Percentiles rank a stretch among this genome's conserved stretches.
Evolutionary conservation across 192 early-diverging fungal genomes (phyloP).

Genomic region (Mortierella antarctica): DNA sequence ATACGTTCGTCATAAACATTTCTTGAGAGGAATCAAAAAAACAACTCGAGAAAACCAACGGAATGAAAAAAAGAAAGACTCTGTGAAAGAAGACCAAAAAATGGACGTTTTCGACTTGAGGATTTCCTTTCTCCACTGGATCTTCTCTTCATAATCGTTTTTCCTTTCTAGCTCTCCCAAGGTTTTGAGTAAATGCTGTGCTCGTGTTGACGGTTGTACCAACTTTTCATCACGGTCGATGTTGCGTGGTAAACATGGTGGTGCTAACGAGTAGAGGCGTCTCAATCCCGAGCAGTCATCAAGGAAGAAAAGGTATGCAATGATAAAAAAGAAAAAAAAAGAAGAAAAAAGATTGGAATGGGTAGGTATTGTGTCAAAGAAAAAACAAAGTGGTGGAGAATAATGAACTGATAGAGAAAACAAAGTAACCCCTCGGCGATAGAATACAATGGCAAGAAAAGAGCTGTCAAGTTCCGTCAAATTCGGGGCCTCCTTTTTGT

Average conservation of each 20-base stretch:
- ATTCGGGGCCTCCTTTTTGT: constrained; percentile 51
- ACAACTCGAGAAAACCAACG: constrained; percentile 47
- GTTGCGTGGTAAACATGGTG: constrained; percentile 35
- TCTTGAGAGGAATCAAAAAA: constrained; percentile 55
- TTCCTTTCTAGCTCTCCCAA: constrained; percentile 54
- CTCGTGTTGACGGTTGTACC: constrained; percentile 51
- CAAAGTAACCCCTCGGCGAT: neutral
- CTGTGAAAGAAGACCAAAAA: constrained; percentile 5
- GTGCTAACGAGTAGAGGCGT: constrained; percentile 14
- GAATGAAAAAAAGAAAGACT: neutral
- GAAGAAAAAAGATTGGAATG: neutral
- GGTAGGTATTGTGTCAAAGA: neutral
- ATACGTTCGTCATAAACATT: constrained; percentile 45
- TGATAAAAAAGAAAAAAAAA: constrained; percentile 8
- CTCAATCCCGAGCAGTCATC: constrained; percentile 24
- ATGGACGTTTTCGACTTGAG: neutral
- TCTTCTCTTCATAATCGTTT: constrained; percentile 49
- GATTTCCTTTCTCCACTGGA: constrained; percentile 7
- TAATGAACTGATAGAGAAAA: neutral
- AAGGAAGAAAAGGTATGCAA: constrained; percentile 10
- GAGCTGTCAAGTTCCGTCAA: constrained; percentile 54
- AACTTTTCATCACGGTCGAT: constrained; percentile 54
- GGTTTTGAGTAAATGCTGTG: constrained; percentile 45
- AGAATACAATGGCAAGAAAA: constrained; percentile 34
- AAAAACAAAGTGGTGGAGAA: neutral